Evolutionary conservation across 805 yeast genomes (phyloP).

Genomic region (Lipomyces starkeyi): DNA sequence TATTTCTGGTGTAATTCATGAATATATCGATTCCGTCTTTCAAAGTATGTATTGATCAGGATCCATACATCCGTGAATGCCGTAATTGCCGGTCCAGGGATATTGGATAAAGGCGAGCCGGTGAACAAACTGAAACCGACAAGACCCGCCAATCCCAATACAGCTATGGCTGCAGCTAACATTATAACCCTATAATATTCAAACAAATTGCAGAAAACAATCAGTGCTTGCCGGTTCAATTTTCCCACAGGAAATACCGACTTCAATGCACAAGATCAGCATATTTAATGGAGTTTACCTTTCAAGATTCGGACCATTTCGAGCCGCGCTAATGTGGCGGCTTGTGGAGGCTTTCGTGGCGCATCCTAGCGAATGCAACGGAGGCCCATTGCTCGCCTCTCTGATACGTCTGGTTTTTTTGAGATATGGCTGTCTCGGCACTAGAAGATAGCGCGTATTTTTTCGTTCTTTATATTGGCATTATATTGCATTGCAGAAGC

Average conservation of each 20-base stretch:
- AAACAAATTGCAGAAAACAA: not conserved
- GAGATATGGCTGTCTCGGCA: too few species aligned
- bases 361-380: not conserved
- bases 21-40: conserved; percentile 57
- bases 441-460: too few species aligned
- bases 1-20: conserved; percentile 59
- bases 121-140: not conserved
- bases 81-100: conserved; percentile 67
- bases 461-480: not conserved
- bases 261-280: too few species aligned
- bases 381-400: too few species aligned
- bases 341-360: not conserved
- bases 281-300: too few species aligned
- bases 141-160: not conserved
- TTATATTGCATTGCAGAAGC: not conserved
- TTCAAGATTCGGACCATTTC: not conserved
- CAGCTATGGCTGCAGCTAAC: not conserved
- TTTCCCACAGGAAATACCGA: too few species aligned
- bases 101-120: conserved; percentile 50
- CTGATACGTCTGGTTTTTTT: too few species aligned
- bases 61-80: conserved; percentile 54
- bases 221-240: too few species aligned
- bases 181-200: not conserved
- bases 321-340: not conserved
- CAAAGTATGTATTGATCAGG: conserved; percentile 53